Evolutionary conservation across 1,284 basidiomycete genomes (phyloP).

Genomic region (Fomitopsis schrenkii): DNA sequence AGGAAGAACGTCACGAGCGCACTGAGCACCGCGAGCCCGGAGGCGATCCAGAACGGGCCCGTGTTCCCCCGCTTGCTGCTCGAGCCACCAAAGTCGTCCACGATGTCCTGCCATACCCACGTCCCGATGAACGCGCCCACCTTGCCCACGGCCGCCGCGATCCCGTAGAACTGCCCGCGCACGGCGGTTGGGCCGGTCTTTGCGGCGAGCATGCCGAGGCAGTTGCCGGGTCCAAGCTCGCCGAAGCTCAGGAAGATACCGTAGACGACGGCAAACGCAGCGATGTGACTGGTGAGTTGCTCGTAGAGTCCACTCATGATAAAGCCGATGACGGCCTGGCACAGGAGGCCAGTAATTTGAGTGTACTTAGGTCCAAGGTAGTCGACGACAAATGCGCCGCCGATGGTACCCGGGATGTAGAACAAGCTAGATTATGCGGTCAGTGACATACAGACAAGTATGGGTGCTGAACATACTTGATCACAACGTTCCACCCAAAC

Average conservation of each 20-base stretch:
- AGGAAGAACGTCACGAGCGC: conserved; percentile 73
- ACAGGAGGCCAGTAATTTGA: conserved; percentile 65
- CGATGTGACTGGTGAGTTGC: conserved; percentile 59
- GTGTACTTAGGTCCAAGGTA: conserved; percentile 71
- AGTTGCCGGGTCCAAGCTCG: conserved; percentile 78
- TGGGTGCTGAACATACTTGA: conserved; percentile 50
- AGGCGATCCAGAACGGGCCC: conserved; percentile 75
- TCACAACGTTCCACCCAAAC: conserved; percentile 76
- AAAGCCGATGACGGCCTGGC: conserved; percentile 74
- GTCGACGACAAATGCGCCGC: conserved; percentile 79
- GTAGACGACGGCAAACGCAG: conserved; percentile 83
- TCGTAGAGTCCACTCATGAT: conserved; percentile 81
- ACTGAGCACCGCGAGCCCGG: conserved; percentile 72
- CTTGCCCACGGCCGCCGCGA: conserved; percentile 90
- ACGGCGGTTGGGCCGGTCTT: conserved; percentile 84
- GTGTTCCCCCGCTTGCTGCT: conserved; percentile 55
- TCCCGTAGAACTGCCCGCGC: conserved; percentile 83
- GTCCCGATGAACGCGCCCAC: conserved; percentile 83
- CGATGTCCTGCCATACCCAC: conserved; percentile 46
- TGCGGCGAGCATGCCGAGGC: conserved; percentile 74
- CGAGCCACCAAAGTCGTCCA: conserved; percentile 53
- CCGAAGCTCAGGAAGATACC: conserved; percentile 89
- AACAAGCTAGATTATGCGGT: conserved; percentile 47
- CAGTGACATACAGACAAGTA: neutral
- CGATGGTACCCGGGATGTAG: conserved; percentile 73